Conservation (phyloP, 768 basidiomycete species). For the Tulasnella sp. region DNA sequence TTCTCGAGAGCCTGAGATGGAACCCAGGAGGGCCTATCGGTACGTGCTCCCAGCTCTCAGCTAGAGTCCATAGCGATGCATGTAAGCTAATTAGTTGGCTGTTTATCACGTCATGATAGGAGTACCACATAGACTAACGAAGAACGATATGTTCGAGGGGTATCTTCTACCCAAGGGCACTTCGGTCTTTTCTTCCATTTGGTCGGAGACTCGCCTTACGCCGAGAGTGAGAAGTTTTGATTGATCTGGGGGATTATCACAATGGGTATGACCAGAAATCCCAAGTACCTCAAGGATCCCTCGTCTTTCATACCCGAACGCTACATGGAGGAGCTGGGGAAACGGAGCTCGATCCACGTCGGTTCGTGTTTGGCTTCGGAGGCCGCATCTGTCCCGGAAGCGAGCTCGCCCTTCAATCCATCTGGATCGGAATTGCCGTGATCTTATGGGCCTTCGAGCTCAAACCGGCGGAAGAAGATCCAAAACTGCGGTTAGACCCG, state of each 20-base stretch:
- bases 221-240: too few relatives aligned
- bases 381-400: not conserved
- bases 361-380: not conserved
- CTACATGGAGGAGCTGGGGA: not conserved
- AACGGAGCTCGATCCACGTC: not conserved
- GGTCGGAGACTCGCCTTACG: not conserved
- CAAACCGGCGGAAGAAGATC: not conserved
- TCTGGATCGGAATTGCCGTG: not conserved
- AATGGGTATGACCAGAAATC: not conserved
- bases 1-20: conserved; percentile 29
- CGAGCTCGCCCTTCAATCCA: not conserved
- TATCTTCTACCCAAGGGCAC: conserved; percentile 1
- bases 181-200: not conserved
- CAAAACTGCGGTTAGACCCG: not conserved
- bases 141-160: conserved; percentile 14
- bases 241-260: not conserved
- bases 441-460: not conserved
- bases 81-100: not conserved
- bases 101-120: too few relatives aligned
- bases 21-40: conserved; percentile 20
- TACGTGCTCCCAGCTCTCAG: not conserved
- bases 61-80: not conserved
- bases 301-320: conserved; percentile 9
- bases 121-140: not conserved
- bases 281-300: not conserved